Percentiles rank a stretch among this genome's conserved stretches.
phyloP scores from a whole-genome alignment of 257 asterid species.

The Lycium ferocissimum region DNA sequence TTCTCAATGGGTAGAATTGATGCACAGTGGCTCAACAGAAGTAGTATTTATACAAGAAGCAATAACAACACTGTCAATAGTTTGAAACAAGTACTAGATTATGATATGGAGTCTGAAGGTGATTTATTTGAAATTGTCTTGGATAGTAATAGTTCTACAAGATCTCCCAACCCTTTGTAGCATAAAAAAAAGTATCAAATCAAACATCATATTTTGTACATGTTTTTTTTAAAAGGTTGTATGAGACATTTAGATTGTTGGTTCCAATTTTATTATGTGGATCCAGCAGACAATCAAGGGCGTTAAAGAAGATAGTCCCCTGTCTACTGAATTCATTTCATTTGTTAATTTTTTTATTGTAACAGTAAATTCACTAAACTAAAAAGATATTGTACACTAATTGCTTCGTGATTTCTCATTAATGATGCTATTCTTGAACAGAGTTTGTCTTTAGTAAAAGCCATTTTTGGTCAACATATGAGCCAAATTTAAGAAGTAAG shows the following conservation, averaged over 20 bases:
- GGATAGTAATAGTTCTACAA: constrained; percentile 53
- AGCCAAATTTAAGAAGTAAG: background rate
- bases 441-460: background rate
- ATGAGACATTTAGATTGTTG: background rate
- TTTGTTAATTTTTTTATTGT: background rate
- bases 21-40: constrained; percentile 67
- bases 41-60: constrained; percentile 56
- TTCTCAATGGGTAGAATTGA: constrained; percentile 97
- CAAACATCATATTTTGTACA: constrained; percentile 1
- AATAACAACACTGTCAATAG: constrained; percentile 57
- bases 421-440: background rate
- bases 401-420: background rate
- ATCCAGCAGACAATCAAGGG: background rate
- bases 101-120: constrained; percentile 82
- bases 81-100: constrained; percentile 43
- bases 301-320: background rate
- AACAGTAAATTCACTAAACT: background rate
- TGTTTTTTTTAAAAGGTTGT: background rate
- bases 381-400: background rate
- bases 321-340: background rate
- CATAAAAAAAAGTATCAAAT: background rate
- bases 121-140: constrained; percentile 87
- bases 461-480: background rate
- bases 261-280: constrained; percentile 1
- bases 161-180: constrained; percentile 50